phyloP scores from a whole-genome alignment of 371 early-diverging fungal species.

The Mortierella polycephala region DNA sequence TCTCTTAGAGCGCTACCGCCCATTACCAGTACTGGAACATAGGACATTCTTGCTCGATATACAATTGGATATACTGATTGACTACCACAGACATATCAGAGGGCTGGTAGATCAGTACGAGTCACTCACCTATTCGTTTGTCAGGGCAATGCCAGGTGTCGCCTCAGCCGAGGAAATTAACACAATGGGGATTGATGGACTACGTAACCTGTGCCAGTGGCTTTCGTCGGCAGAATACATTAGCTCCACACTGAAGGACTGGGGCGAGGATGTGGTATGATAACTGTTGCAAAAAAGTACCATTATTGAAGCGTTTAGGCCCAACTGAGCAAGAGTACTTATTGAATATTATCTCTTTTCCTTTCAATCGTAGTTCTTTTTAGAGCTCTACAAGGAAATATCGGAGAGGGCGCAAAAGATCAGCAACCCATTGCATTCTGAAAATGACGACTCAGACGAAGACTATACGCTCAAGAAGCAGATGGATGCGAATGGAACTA shows the following conservation, averaged over 20 bases:
- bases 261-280: conserved; percentile 54
- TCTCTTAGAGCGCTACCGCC: conserved; percentile 41
- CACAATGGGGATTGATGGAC: conserved; percentile 38
- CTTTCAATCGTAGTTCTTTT: conserved; percentile 58
- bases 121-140: conserved; percentile 47
- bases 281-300: neutral
- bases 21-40: conserved; percentile 42
- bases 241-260: conserved; percentile 39
- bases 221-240: conserved; percentile 56
- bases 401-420: conserved; percentile 47
- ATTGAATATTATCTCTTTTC: neutral
- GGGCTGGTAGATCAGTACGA: conserved; percentile 46
- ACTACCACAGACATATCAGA: conserved; percentile 41
- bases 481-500: conserved; percentile 50
- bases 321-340: too few species aligned
- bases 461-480: conserved; percentile 40
- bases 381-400: conserved; percentile 64
- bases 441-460: conserved; percentile 38
- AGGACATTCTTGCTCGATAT: conserved; percentile 45
- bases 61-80: conserved; percentile 40
- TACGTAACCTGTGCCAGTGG: conserved; percentile 47
- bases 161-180: conserved; percentile 34
- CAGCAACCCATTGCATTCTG: conserved; percentile 37
- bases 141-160: conserved; percentile 43
- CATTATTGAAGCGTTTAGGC: neutral